These are phyloP conservation scores for Stylosanthes scabra DNA, from an alignment of 331 rosid species.

Conservation along the genomic window DNA sequence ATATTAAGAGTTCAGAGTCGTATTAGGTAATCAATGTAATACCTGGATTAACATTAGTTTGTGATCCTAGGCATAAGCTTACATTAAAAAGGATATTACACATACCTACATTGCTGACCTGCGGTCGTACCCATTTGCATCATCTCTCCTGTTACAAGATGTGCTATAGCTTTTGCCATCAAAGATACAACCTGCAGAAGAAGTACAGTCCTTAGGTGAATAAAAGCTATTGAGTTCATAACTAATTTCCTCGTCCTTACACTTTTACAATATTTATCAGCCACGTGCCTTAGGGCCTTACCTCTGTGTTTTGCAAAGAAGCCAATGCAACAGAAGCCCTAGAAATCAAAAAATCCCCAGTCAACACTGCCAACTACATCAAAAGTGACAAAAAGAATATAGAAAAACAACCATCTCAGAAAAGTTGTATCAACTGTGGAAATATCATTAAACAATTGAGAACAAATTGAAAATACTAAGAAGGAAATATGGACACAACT, in stretches of 20 bases:
- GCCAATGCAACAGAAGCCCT: conserved; percentile 96
- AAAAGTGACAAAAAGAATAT: conserved; percentile 6
- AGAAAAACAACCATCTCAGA: conserved; percentile 1
- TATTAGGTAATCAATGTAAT: too few species aligned
- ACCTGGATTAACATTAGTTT: too few species aligned
- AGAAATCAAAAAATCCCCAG: conserved; percentile 95
- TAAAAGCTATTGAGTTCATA: not conserved
- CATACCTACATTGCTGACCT: conserved; percentile 88
- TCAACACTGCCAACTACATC: conserved; percentile 85
- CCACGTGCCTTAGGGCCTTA: conserved; percentile 28
- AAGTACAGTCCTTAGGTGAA: conserved; percentile 37
- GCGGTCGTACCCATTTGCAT: conserved; percentile 91
- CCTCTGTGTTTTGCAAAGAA: conserved; percentile 89
- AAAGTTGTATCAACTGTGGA: conserved; percentile 31
- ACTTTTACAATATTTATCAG: not conserved
- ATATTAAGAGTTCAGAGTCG: too few species aligned
- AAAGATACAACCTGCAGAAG: conserved; percentile 78
- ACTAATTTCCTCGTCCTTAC: not conserved
- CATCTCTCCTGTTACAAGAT: conserved; percentile 96
- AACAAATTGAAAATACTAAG: conserved; percentile 17
- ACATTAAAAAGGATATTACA: conserved; percentile 1
- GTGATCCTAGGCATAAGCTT: too few species aligned
- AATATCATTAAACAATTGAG: conserved; percentile 29
- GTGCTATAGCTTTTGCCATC: conserved; percentile 78
- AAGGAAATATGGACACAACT: conserved; percentile 13